phyloP scores from a whole-genome alignment of 768 basidiomycete species.

The Mycena vitilis region DNA sequence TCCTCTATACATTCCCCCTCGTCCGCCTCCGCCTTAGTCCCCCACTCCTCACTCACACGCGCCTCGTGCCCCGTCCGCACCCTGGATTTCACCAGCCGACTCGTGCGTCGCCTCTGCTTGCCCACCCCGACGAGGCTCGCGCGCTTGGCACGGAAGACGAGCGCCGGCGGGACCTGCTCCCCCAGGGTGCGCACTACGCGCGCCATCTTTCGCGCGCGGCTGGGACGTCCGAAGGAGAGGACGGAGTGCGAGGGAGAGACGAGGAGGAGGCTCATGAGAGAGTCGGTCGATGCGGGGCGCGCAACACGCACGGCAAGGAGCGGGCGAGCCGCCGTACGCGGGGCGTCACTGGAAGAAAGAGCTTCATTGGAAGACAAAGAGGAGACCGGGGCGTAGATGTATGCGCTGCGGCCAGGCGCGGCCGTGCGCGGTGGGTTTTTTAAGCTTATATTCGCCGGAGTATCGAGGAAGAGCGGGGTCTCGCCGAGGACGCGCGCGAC shows the following conservation, averaged over 20 bases:
- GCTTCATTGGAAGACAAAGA: conserved; percentile 8
- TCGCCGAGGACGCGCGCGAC: conserved; percentile 52
- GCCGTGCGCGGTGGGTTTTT: neutral
- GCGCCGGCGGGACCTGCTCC: conserved; percentile 57
- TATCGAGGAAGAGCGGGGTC: conserved; percentile 31
- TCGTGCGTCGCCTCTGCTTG: no score
- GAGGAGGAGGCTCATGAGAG: neutral
- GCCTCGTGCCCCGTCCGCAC: no score
- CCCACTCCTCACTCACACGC: no score
- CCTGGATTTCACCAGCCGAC: no score
- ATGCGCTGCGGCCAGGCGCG: neutral
- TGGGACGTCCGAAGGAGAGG: conserved; percentile 33
- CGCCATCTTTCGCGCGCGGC: conserved; percentile 51
- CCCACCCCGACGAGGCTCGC: no score
- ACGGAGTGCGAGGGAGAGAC: neutral
- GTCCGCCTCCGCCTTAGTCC: no score
- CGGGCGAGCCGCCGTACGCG: neutral
- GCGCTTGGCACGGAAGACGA: conserved; percentile 43
- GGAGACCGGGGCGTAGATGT: conserved; percentile 15
- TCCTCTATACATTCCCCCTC: no score
- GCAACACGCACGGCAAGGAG: conserved; percentile 14
- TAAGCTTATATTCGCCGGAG: neutral
- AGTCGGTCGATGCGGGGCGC: neutral
- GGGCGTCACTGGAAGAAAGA: neutral
- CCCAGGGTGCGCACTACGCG: conserved; percentile 60